Conservation (phyloP, 2,329 filamentous ascomycete species). For the Podosphaera fusca region DNA sequence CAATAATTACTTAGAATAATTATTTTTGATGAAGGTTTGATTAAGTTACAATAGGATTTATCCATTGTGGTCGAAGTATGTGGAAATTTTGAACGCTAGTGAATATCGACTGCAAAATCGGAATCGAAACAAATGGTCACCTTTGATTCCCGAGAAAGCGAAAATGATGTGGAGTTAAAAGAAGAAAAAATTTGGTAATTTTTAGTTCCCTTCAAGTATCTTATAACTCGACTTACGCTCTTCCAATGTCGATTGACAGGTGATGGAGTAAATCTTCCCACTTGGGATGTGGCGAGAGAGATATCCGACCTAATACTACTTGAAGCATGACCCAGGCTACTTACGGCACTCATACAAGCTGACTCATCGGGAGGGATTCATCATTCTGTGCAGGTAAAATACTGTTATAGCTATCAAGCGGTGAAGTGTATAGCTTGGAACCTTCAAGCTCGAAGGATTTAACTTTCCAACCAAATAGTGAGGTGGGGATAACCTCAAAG, state of each 20-base stretch:
- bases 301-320: not conserved
- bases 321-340: not conserved
- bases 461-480: not conserved
- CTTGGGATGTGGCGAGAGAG: not conserved
- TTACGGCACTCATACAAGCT: not conserved
- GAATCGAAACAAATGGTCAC: too few species aligned
- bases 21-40: not conserved
- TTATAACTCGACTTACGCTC: too few species aligned
- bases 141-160: too few species aligned
- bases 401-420: not conserved
- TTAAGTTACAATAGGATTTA: not conserved
- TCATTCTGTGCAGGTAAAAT: not conserved
- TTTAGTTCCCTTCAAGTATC: too few species aligned
- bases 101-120: too few species aligned
- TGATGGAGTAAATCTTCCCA: not conserved
- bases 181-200: too few species aligned
- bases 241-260: too few species aligned
- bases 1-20: not conserved
- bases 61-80: too few species aligned
- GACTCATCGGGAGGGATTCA: not conserved
- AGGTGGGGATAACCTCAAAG: not conserved
- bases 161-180: too few species aligned
- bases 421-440: not conserved
- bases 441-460: not conserved
- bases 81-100: too few species aligned